Evolutionary conservation across 768 basidiomycete species (phyloP).

Genomic region (Kwoniella newhampshirensis): DNA sequence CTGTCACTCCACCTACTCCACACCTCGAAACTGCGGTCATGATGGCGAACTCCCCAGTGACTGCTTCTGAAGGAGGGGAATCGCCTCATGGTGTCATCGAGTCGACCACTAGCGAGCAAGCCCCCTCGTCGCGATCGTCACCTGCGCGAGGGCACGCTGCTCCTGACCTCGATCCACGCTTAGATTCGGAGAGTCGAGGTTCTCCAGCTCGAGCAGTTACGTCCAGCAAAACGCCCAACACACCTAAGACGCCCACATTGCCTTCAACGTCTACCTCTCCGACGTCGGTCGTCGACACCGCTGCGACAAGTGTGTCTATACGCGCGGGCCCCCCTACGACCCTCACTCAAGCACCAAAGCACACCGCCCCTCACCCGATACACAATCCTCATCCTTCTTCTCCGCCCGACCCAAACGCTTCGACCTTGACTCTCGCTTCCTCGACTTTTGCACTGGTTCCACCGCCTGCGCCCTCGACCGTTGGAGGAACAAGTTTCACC

Average conservation of each 20-base stretch:
- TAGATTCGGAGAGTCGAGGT: background rate
- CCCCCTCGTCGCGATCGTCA: background rate
- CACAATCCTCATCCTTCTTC: slow-evolving; percentile 93
- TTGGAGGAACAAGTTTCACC: background rate
- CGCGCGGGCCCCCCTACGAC: slow-evolving; percentile 49
- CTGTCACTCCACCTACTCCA: slow-evolving; percentile 1
- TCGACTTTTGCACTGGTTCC: slow-evolving; percentile 70
- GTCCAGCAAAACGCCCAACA: background rate
- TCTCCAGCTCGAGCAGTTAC: no score
- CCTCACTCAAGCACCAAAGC: slow-evolving; percentile 73
- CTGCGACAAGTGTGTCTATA: slow-evolving; percentile 57
- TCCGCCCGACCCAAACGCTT: slow-evolving; percentile 87
- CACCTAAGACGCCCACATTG: slow-evolving; percentile 5
- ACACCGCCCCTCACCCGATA: slow-evolving; percentile 87
- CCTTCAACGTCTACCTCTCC: background rate
- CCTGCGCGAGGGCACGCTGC: background rate
- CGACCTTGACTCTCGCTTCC: slow-evolving; percentile 85
- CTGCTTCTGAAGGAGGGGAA: background rate
- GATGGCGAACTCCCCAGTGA: background rate
- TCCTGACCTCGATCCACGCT: background rate
- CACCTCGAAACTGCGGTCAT: background rate
- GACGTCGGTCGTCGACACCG: no score
- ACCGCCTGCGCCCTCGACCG: slow-evolving; percentile 1
- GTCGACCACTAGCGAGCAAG: background rate
- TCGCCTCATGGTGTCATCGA: background rate